These are phyloP conservation scores for Rhizophora apiculata DNA, from an alignment of 345 rosid species.

Conservation along the genomic window DNA sequence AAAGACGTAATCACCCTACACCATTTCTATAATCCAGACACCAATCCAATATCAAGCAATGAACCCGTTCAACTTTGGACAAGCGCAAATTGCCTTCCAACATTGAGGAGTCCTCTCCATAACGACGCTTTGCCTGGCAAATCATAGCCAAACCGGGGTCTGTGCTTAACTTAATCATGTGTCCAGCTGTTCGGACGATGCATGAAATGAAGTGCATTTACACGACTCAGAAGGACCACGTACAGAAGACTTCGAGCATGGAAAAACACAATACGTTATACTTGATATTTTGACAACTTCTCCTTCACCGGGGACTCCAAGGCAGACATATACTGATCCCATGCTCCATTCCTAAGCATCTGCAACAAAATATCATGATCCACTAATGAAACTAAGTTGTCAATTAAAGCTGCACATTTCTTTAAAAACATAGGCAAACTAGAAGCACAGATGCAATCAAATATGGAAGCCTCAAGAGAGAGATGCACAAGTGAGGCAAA, in stretches of 20 bases:
- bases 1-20: slow-evolving; percentile 21
- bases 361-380: slow-evolving; percentile 29
- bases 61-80: slow-evolving; percentile 1
- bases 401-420: no score
- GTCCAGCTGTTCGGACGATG: slow-evolving; percentile 19
- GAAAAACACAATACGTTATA: slow-evolving; percentile 26
- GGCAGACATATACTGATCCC: slow-evolving; percentile 84
- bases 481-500: no score
- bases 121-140: slow-evolving; percentile 20
- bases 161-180: slow-evolving; percentile 18
- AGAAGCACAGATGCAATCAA: background rate
- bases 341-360: slow-evolving; percentile 83
- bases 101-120: slow-evolving; percentile 20
- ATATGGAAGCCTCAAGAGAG: no score
- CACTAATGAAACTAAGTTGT: background rate
- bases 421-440: background rate
- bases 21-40: slow-evolving; percentile 16
- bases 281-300: slow-evolving; percentile 75
- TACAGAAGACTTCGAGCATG: slow-evolving; percentile 8
- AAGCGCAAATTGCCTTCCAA: slow-evolving; percentile 21
- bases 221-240: slow-evolving; percentile 14
- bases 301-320: slow-evolving; percentile 87
- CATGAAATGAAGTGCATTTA: slow-evolving; percentile 18
- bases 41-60: slow-evolving; percentile 3
- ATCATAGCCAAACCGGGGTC: slow-evolving; percentile 21